A percentile compares a stretch with the other conserved stretches of the same genome.
Conservation (phyloP, 2,329 filamentous ascomycete species). For the Alternaria conjuncta region DNA sequence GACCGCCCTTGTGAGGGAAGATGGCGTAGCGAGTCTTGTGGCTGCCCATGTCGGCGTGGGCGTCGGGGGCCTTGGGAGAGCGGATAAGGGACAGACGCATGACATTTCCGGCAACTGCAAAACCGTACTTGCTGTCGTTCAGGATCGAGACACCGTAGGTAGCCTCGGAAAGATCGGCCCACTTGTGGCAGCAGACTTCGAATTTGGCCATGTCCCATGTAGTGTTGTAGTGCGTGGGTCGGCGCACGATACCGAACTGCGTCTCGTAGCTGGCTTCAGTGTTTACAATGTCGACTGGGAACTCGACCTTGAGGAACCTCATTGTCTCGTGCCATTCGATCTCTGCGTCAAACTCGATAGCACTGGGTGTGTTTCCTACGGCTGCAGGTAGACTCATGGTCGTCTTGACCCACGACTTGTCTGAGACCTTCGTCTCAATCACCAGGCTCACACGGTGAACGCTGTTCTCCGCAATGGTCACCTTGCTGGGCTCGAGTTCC, state of each 20-base stretch:
- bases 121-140: constrained; percentile 96
- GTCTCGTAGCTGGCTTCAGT: constrained; percentile 95
- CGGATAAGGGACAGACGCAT: constrained; percentile 90
- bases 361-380: constrained; percentile 68
- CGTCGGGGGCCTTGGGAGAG: constrained; percentile 90
- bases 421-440: constrained; percentile 86
- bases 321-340: constrained; percentile 98
- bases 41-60: constrained; percentile 89
- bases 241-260: constrained; percentile 85
- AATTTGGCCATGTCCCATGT: constrained; percentile 98
- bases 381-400: constrained; percentile 80
- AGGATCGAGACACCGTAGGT: constrained; percentile 90
- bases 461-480: constrained; percentile 73
- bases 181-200: constrained; percentile 95
- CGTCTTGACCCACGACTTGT: constrained; percentile 83
- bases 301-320: constrained; percentile 99
- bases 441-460: constrained; percentile 80
- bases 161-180: constrained; percentile 86
- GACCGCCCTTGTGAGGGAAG: constrained; percentile 76
- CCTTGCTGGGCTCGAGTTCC: constrained; percentile 72
- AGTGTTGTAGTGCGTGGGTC: constrained; percentile 98
- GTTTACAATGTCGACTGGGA: constrained; percentile 89
- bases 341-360: constrained; percentile 79
- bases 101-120: constrained; percentile 84
- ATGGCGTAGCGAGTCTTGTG: constrained; percentile 91